Percentiles rank a stretch among this genome's conserved stretches.
Evolutionary conservation across 2,329 filamentous ascomycete genomes (phyloP).

Genomic region (Diaporthe vaccinii): DNA sequence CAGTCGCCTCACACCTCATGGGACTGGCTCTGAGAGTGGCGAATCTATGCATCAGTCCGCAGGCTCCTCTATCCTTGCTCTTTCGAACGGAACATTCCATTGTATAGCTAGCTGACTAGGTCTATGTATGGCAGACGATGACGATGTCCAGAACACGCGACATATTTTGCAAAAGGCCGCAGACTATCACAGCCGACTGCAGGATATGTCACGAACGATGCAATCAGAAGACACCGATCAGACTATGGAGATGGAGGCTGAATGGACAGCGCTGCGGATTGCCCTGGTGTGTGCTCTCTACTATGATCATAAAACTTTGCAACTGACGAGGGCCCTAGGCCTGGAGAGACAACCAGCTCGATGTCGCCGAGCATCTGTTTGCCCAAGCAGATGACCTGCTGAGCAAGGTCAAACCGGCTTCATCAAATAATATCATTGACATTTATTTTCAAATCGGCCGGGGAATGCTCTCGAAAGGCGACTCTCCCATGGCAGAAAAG

Average conservation of each 20-base stretch:
- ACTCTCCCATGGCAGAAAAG: constrained; percentile 69
- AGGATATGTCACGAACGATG: constrained; percentile 47
- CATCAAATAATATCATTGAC: constrained; percentile 74
- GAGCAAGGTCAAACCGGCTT: constrained; percentile 58
- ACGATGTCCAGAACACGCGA: constrained; percentile 69
- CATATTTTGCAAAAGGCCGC: constrained; percentile 75
- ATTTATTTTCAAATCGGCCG: constrained; percentile 81
- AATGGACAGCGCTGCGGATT: constrained; percentile 77
- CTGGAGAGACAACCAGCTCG: constrained; percentile 79
- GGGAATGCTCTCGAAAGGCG: constrained; percentile 63
- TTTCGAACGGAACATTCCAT: constrained; percentile 41
- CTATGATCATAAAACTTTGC: neutral
- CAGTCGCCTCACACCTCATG: constrained; percentile 67
- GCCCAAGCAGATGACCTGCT: constrained; percentile 64
- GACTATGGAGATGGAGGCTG: constrained; percentile 60
- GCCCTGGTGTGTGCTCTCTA: constrained; percentile 69
- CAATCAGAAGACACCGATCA: constrained; percentile 49
- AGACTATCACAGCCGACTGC: constrained; percentile 62
- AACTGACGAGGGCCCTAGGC: constrained; percentile 63
- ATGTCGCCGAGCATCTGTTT: constrained; percentile 85
- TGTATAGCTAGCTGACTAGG: constrained; percentile 40
- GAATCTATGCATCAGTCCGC: constrained; percentile 71
- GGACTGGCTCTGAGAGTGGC: constrained; percentile 77
- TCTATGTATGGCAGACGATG: constrained; percentile 54
- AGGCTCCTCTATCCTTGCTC: neutral